Percentiles rank a stretch among this genome's conserved stretches.
These are phyloP conservation scores for Rhytidhysteron rufulum DNA, from an alignment of 2,329 filamentous ascomycete genomes.

Conservation along the genomic window DNA sequence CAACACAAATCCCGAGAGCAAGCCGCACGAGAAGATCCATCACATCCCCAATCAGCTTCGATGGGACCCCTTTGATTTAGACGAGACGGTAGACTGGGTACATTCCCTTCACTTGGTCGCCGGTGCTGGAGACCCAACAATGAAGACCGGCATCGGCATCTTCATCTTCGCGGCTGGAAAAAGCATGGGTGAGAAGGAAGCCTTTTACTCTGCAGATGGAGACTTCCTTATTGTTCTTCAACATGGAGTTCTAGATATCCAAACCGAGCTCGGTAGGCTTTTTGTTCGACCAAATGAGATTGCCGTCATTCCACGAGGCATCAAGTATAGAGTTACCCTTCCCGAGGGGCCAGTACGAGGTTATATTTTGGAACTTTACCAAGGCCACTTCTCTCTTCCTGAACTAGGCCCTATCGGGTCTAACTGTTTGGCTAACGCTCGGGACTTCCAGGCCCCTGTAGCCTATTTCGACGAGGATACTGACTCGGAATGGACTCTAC, in stretches of 20 bases:
- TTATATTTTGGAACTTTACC: slow-evolving; percentile 65
- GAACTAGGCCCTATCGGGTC: slow-evolving; percentile 65
- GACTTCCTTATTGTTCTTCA: slow-evolving; percentile 65
- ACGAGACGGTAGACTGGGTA: slow-evolving; percentile 65
- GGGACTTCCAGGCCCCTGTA: slow-evolving; percentile 62
- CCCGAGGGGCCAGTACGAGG: slow-evolving; percentile 59
- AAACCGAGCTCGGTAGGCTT: slow-evolving; percentile 63
- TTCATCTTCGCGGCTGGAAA: slow-evolving; percentile 75
- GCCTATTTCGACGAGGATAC: slow-evolving; percentile 56
- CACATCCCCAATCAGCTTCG: slow-evolving; percentile 78
- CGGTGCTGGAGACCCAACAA: slow-evolving; percentile 72
- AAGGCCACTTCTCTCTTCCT: slow-evolving; percentile 61
- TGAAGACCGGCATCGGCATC: slow-evolving; percentile 76
- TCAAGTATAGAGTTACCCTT: slow-evolving; percentile 59
- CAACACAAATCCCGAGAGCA: slow-evolving; percentile 49
- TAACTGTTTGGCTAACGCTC: slow-evolving; percentile 61
- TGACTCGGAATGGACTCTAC: slow-evolving; percentile 53
- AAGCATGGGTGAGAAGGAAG: slow-evolving; percentile 69
- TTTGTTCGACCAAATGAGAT: slow-evolving; percentile 67
- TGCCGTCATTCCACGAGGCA: slow-evolving; percentile 62
- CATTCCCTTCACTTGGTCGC: slow-evolving; percentile 69
- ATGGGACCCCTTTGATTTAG: slow-evolving; percentile 75
- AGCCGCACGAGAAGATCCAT: slow-evolving; percentile 57
- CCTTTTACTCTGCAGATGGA: slow-evolving; percentile 78
- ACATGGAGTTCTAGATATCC: slow-evolving; percentile 62